phyloP scores from a whole-genome alignment of 2,329 filamentous ascomycete species.

The Aspergillus versicolor region DNA sequence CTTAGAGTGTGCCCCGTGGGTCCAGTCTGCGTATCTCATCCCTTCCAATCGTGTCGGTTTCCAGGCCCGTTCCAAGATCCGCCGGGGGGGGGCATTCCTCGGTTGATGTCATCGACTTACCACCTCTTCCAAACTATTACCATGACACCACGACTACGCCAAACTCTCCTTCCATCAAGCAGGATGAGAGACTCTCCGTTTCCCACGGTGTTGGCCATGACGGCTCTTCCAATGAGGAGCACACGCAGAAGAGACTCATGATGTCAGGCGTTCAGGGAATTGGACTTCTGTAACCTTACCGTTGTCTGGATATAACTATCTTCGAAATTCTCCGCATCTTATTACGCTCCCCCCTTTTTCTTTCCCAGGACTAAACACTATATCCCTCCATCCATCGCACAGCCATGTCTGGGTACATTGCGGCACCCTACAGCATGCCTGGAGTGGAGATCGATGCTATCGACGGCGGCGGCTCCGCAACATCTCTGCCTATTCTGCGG shows the following conservation, averaged over 20 bases:
- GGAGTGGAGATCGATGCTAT: slow-evolving; percentile 14
- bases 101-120: slow-evolving; percentile 5
- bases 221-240: background rate
- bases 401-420: background rate
- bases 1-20: background rate
- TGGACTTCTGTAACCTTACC: background rate
- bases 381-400: background rate
- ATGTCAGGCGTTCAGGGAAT: background rate
- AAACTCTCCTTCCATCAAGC: background rate
- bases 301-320: background rate
- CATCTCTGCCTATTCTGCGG: slow-evolving; percentile 28
- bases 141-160: slow-evolving; percentile 2
- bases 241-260: background rate
- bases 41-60: background rate
- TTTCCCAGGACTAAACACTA: background rate
- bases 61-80: background rate
- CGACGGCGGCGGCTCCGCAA: slow-evolving; percentile 17
- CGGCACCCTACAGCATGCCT: slow-evolving; percentile 16
- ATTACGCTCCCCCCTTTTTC: background rate
- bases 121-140: background rate
- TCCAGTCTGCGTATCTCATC: background rate
- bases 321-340: background rate
- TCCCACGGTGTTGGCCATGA: no score
- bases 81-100: background rate
- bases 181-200: background rate